These are phyloP conservation scores for Paraleonurus japonicus DNA, from an alignment of 257 asterid genomes.

Conservation along the genomic window DNA sequence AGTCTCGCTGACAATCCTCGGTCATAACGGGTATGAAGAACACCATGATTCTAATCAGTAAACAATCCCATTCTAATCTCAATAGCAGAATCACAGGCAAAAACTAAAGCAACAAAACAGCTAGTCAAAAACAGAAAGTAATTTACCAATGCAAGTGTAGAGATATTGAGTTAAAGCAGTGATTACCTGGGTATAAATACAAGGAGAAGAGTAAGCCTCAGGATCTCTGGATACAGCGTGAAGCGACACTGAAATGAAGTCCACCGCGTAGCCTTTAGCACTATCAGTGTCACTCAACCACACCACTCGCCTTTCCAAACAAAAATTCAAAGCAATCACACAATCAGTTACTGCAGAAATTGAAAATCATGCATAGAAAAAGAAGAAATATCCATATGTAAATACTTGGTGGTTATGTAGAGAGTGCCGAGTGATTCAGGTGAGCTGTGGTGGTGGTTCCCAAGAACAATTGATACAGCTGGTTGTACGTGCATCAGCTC, in stretches of 20 bases:
- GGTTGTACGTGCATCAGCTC: constrained; percentile 67
- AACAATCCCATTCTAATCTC: not conserved
- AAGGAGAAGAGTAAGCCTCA: constrained; percentile 80
- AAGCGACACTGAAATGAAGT: constrained; percentile 68
- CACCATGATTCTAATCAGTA: not conserved
- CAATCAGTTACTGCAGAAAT: not conserved
- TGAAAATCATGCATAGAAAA: not conserved
- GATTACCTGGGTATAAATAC: constrained; percentile 82
- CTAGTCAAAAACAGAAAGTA: not conserved
- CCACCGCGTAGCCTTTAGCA: constrained; percentile 75
- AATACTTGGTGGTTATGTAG: constrained; percentile 72
- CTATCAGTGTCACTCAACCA: constrained; percentile 88
- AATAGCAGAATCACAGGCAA: not conserved
- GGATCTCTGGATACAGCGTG: constrained; percentile 95
- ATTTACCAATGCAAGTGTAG: not conserved
- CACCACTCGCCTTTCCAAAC: constrained; percentile 68
- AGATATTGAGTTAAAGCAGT: not conserved
- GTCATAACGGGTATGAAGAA: not conserved
- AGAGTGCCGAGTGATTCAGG: constrained; percentile 82
- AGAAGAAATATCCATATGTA: not conserved
- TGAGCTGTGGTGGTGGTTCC: constrained; percentile 52
- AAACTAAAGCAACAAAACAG: not conserved
- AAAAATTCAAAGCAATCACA: constrained; percentile 22
- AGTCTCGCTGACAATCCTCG: not conserved
- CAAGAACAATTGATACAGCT: constrained; percentile 66